Evolutionary conservation across 1,284 basidiomycete genomes (phyloP), one percentile per base, ranked within the genome.

Genomic region (Polyporus tsugae): DNA sequence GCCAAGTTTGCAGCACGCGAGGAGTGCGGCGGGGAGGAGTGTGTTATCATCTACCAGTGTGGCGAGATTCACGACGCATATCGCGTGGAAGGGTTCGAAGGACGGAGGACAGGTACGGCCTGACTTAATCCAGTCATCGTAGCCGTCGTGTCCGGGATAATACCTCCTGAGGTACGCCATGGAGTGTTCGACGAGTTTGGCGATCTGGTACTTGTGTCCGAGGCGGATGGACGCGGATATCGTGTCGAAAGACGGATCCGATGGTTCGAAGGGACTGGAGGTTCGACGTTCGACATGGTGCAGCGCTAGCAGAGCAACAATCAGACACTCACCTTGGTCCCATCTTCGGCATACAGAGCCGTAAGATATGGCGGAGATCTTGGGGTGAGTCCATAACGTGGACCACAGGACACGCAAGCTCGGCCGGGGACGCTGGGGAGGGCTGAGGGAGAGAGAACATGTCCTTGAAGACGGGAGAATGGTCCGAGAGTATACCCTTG

Each of bases 401-500:
- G 6, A 64, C 63, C 3, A 64, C 57, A 4, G 46, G 46, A 36
- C 44, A 36, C 6, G 22, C 13, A 13, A 17, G 35, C 1, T 59
- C 57, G 3, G 41, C 0, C 4, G 33, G 36, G 13, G 64, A 42
- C n/a, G 46, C 29, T 7, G 62, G 9, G 35, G 61, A 33, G 22
- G 64, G 63, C 6, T 63, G 63, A 10, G 67, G 67, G 2, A 63
- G 19, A 6, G 60, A 60, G 38, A 71, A 65, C 63, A 71, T 63
- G 29, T 63, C 67, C 6, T 58, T 62, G 60, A 69, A 67, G 15
- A 71, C 67, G 2, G 63, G 65, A 0, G 70, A 71, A 19, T 58
- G 65, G 7, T 67, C 44, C 1, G 70, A 62, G 33, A 71, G 67
- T 35, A 69, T 35, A 10, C 67, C 67, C 17, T 53, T 49, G 62